Base-by-base conservation (phyloP, 345 rosid species). In the Rhizophora mangle region DNA sequence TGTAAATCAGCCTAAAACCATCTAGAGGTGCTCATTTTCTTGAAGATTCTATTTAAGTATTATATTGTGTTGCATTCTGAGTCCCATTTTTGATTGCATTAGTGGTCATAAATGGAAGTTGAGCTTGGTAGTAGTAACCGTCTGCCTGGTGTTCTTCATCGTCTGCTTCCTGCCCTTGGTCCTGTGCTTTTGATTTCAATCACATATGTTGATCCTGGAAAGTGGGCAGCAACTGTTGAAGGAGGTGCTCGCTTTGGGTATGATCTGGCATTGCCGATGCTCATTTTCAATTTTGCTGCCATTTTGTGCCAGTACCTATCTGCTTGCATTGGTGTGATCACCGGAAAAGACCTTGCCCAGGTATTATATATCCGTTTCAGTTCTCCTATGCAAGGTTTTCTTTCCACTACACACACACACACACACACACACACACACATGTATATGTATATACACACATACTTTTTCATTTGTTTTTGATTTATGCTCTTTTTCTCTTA, bases 201-300 rank as follows among this genome's bases (percentile, higher is more conserved):
- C 22, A 91, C 91, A 73, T 96, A 96, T 82, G 82, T 96, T 56
- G 98, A 96, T 80, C 98, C 97, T 52, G 97, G 97, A 60, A 96
- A 92, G 82, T 92, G 98, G 99, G 97, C 83, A 49, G 90, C 91
- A 62, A 77, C 79, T 54, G 72, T 96, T n/a, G 98, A 96, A 76
- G 98, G 91, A 66, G 98, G 98, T 83, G 89, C 97, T 15, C 91
- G 84, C 63, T 96, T 83, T 72, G 99, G 98, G 75, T 67, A 74
- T 82, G 95, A 89, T 69, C 83, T 96, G 77, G 83, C 86, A 49
- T 77, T 78, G 19, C 71, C 85, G 15, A 78, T 88, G 93, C 79
- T 96, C 30, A 66, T 86, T 65, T 96, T 92, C 86, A 90, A 81
- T 73, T 78, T 87, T 74, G 95, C 90, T 43, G 92, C 96, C 74